phyloP scores from a whole-genome alignment of 2,329 filamentous ascomycete genomes.

The Sporothrix dimorphospora region DNA sequence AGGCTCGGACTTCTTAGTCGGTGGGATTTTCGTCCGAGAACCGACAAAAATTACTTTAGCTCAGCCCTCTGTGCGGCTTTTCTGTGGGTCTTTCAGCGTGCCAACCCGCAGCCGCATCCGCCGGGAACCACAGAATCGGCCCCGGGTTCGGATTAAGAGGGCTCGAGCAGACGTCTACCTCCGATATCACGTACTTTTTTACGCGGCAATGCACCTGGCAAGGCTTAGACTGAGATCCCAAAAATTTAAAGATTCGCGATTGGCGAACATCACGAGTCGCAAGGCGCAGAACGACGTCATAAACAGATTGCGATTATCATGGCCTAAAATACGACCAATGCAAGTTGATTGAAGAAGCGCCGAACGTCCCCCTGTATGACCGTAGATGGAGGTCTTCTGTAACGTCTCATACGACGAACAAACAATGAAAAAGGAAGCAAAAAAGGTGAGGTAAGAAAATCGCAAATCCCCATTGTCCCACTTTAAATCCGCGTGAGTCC shows the following conservation, averaged over 20 bases:
- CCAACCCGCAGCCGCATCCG: not conserved
- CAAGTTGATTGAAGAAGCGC: not conserved
- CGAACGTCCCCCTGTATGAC: not conserved
- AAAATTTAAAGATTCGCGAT: not conserved
- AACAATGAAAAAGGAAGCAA: not conserved
- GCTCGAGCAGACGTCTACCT: not conserved
- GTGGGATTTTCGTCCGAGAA: constrained; percentile 35
- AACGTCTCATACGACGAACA: constrained; percentile 3
- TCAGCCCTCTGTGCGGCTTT: not conserved
- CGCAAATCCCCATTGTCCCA: not conserved
- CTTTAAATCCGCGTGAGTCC: not conserved
- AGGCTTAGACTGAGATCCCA: not conserved
- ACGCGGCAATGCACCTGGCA: not conserved
- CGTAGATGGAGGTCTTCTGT: not conserved
- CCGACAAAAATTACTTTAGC: constrained; percentile 27
- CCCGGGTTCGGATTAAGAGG: not conserved
- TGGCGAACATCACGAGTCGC: not conserved
- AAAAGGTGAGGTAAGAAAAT: not conserved
- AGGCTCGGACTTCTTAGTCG: constrained; percentile 34
- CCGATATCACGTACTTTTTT: constrained; percentile 2
- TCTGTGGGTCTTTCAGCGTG: not conserved
- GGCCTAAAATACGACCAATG: constrained; percentile 8
- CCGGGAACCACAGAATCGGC: not conserved
- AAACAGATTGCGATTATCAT: not conserved
- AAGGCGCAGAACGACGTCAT: constrained; percentile 1